A percentile compares a stretch with the other conserved stretches of the same genome.
Conservation (phyloP, 2,329 filamentous ascomycete species). For the Scytalidium sp. region DNA sequence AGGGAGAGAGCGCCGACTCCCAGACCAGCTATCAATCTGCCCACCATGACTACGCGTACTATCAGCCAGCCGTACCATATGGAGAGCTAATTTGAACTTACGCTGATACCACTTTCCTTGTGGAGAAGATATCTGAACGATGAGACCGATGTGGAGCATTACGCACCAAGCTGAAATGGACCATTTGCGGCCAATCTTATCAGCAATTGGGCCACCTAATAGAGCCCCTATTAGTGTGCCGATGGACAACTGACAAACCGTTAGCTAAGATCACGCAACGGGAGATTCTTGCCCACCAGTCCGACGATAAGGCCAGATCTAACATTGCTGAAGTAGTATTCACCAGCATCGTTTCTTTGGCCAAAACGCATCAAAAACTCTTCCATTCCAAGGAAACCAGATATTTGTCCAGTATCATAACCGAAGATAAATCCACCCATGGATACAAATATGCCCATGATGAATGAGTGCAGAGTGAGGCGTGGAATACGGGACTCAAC, state of each 20-base stretch:
- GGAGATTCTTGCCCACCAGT: constrained; percentile 39
- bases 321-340: constrained; percentile 50
- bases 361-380: constrained; percentile 55
- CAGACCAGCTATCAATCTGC: constrained; percentile 63
- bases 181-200: constrained; percentile 57
- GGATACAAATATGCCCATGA: constrained; percentile 20
- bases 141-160: constrained; percentile 60
- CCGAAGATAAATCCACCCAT: constrained; percentile 27
- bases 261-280: constrained; percentile 38
- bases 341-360: constrained; percentile 25
- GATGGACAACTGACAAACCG: constrained; percentile 66
- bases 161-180: constrained; percentile 50
- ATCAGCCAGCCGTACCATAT: constrained; percentile 39
- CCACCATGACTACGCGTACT: constrained; percentile 46
- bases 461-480: constrained; percentile 17
- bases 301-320: constrained; percentile 59
- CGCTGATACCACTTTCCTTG: constrained; percentile 44
- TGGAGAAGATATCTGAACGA: constrained; percentile 59
- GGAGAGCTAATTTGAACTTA: constrained; percentile 1
- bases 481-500: constrained; percentile 13
- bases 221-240: constrained; percentile 78
- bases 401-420: constrained; percentile 70
- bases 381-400: constrained; percentile 56
- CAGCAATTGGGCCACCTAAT: constrained; percentile 67
- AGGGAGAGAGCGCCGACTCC: constrained; percentile 65